phyloP scores from a whole-genome alignment of 176 grass and related monocot species.

The Carex pumila region DNA sequence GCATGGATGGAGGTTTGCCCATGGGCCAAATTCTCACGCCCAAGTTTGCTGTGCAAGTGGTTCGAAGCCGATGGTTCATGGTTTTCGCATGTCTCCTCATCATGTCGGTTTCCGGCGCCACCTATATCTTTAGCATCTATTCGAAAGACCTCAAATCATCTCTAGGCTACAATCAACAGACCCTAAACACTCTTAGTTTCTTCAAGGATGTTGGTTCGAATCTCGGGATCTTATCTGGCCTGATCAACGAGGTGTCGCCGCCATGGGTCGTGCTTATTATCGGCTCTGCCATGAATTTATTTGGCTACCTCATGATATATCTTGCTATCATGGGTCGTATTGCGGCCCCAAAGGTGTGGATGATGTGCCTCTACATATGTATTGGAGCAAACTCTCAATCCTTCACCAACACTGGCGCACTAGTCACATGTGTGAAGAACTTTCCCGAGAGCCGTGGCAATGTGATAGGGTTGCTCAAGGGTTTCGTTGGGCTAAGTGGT shows the following conservation, averaged over 20 bases:
- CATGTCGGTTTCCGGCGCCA: constrained; percentile 62
- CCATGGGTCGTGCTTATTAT: constrained; percentile 59
- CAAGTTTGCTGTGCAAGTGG: constrained; percentile 45
- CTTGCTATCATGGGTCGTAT: constrained; percentile 40
- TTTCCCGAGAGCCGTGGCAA: constrained; percentile 65
- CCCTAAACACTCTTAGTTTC: constrained; percentile 79
- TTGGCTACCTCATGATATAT: constrained; percentile 76
- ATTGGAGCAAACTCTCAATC: constrained; percentile 77
- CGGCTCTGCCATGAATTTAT: constrained; percentile 65
- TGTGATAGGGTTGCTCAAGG: constrained; percentile 69
- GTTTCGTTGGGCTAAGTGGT: constrained; percentile 70
- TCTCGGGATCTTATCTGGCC: constrained; percentile 57
- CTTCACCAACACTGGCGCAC: constrained; percentile 70
- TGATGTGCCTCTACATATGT: constrained; percentile 53
- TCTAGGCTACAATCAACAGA: constrained; percentile 69
- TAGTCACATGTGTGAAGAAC: constrained; percentile 78
- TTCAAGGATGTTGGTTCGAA: constrained; percentile 79
- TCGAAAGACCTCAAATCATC: constrained; percentile 47
- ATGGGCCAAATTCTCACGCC: constrained; percentile 23
- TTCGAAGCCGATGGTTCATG: constrained; percentile 69
- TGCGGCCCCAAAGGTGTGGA: constrained; percentile 24
- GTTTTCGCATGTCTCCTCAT: constrained; percentile 71
- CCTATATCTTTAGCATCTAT: constrained; percentile 77
- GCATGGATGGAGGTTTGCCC: constrained; percentile 10
- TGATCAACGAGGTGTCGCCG: constrained; percentile 65